phyloP scores from a whole-genome alignment of 345 rosid genomes.

The Populus ilicifolia region DNA sequence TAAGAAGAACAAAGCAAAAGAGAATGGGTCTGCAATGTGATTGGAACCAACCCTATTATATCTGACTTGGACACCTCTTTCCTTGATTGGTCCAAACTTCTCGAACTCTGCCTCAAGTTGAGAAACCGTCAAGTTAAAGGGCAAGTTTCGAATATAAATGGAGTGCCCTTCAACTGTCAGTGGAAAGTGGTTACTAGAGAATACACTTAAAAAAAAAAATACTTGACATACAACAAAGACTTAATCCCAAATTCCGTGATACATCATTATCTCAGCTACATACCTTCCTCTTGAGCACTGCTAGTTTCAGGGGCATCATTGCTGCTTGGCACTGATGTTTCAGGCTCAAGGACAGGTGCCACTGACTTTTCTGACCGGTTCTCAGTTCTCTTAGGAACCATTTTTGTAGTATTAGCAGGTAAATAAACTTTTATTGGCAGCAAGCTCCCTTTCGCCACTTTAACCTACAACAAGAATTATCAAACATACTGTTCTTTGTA shows the following conservation, averaged over 20 bases:
- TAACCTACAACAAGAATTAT: constrained; percentile 15
- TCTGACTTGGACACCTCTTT: constrained; percentile 29
- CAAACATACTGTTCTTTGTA: not conserved
- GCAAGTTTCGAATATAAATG: constrained; percentile 26
- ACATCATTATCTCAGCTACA: not conserved
- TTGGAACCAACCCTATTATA: constrained; percentile 17
- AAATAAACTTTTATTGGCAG: constrained; percentile 19
- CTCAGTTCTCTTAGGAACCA: constrained; percentile 19
- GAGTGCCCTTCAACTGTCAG: constrained; percentile 28
- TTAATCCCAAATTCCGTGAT: not conserved
- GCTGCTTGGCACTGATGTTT: constrained; percentile 15
- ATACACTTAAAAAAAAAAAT: not conserved
- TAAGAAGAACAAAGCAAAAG: not conserved
- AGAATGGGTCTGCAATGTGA: not conserved
- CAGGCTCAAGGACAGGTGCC: constrained; percentile 15
- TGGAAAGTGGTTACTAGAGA: not conserved
- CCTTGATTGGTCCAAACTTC: constrained; percentile 29
- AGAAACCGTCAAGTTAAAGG: constrained; percentile 7
- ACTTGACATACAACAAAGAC: not conserved
- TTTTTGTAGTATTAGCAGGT: constrained; percentile 5
- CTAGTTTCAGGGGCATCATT: constrained; percentile 16
- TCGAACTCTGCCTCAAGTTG: constrained; percentile 25
- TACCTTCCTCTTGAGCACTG: constrained; percentile 22
- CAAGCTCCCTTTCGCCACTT: constrained; percentile 13
- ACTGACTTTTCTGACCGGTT: not conserved